Conservation (phyloP, 2,329 filamentous ascomycete species). For the Aureobasidium sp. region DNA sequence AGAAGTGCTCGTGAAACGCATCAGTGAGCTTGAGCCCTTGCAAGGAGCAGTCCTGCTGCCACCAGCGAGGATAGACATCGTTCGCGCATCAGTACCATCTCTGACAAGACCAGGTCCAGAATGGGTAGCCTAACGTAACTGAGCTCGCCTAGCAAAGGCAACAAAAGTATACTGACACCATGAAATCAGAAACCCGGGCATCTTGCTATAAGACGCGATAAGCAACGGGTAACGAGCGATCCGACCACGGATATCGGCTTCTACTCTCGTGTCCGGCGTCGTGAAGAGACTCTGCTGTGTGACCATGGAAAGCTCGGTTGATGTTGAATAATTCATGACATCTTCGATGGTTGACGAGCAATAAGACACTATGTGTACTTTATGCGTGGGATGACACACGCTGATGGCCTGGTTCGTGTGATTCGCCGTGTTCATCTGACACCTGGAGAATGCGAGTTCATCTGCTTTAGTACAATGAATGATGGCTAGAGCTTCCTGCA, state of each 20-base stretch:
- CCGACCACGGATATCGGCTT: too few species aligned
- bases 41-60: too few species aligned
- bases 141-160: not conserved
- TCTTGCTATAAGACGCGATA: not conserved
- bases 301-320: not conserved
- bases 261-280: not conserved
- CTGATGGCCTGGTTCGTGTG: not conserved
- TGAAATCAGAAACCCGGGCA: not conserved
- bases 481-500: not conserved
- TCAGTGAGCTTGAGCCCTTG: too few species aligned
- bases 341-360: not conserved
- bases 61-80: too few species aligned
- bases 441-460: not conserved
- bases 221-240: not conserved
- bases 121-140: not conserved
- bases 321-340: not conserved
- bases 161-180: not conserved
- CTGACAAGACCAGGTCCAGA: too few species aligned
- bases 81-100: too few species aligned
- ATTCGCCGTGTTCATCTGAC: not conserved
- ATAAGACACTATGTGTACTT: not conserved
- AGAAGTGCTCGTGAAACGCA: not conserved
- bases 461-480: not conserved
- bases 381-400: not conserved
- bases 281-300: not conserved